Conservation (phyloP, 345 rosid genomes). For the Salix arbutifolia region DNA sequence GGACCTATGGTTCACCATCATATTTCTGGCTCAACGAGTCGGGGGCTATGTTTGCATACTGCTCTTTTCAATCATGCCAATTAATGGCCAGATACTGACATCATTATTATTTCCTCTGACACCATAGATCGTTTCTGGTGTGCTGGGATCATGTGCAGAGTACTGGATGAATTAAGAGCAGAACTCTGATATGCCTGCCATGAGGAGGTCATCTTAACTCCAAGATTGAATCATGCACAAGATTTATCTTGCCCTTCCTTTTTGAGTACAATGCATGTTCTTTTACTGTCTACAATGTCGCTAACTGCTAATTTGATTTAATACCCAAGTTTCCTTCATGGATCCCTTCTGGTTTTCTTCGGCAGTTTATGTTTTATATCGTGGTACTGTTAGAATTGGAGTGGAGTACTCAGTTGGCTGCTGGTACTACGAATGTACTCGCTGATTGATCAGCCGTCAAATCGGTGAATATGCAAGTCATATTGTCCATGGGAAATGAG, state of each 20-base stretch:
- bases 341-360: no score
- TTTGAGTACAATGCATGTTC: neutral
- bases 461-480: neutral
- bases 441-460: neutral
- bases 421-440: neutral
- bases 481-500: neutral
- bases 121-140: constrained; percentile 20
- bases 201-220: constrained; percentile 10
- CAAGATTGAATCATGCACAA: neutral
- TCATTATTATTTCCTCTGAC: constrained; percentile 4
- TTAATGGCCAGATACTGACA: constrained; percentile 6
- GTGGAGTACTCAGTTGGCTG: neutral
- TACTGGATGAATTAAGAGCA: constrained; percentile 4
- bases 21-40: constrained; percentile 22
- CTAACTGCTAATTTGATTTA: neutral
- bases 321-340: neutral
- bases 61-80: constrained; percentile 16
- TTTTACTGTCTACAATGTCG: neutral
- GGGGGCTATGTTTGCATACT: constrained; percentile 25
- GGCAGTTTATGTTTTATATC: neutral
- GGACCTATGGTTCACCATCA: constrained; percentile 12
- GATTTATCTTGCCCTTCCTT: neutral
- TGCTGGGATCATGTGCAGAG: neutral
- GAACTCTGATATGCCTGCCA: constrained; percentile 1
- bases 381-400: neutral